Evolutionary conservation across 202 grass and related monocot genomes (phyloP), one percentile per base, ranked within the genome.

Genomic region (Bolboschoenoplectus hybrid): DNA sequence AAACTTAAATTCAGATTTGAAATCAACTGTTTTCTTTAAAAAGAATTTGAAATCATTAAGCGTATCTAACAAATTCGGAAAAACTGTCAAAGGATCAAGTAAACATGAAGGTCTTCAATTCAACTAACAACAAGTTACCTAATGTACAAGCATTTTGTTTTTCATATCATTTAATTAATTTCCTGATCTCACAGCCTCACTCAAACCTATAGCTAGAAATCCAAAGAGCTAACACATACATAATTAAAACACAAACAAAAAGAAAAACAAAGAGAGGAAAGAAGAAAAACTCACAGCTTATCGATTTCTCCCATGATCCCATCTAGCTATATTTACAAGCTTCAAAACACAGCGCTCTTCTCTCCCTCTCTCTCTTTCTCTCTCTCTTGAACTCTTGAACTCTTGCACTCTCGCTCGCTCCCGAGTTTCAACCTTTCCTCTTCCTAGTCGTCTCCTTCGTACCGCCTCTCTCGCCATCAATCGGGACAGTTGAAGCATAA

Each of bases 401-500:
- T 44, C 52, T 34, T 32, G 46, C 63, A 7, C 83, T 44, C 52
- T 34, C 17, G 46, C 63, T 67, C 39, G 10, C 19, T 0, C 36
- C 63, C 43, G 11, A 51, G 17, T 88, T 52, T n/a, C 58, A 68
- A 0, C 10, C 9, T 58, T 84, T 44, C 34, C 62, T 46, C 72
- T 77, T 57, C 36, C 50, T 69, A n/a, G 3, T 35, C 63, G 3
- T 35, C 63, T 81, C 81, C 88, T 63, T 85, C 53, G 47, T 73
- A 5, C 83, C 56, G 57, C 55, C 11, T 60, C 34, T 52, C n/a
- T 78, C 62, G 47, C 9, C 14, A 50, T 58, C 74, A 76, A 86
- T 76, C 47, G 35, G 85, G n/a, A 35, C 80, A 16, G 86, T 78
- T 6, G 61, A 87, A 1, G 85, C 90, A 69, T 94, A 94, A 71